Base-by-base conservation (phyloP, 225 moss, liverwort and hornwort species). In the Antitrichia curtipendula region DNA sequence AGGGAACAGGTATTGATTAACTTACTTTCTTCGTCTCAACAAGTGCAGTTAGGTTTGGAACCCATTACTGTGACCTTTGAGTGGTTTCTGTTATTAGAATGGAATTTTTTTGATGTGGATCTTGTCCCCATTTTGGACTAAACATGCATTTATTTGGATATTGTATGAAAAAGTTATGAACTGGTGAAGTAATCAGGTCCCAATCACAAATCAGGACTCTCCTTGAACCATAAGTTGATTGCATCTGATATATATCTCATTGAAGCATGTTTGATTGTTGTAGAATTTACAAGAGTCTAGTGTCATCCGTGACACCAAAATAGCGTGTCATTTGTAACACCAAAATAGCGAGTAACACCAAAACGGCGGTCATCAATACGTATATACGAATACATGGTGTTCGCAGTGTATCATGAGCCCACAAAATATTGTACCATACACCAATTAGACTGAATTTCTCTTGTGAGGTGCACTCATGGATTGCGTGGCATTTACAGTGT, bases 1-100 rank as follows among this genome's bases (percentile, higher is more conserved):
- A 38, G 97, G 98, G 38, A 99, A 99, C 88, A 99, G 97, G 97
- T 97, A 65, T 21, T 40, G 56, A 59, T 72, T n/a, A n/a, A n/a
- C n/a, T n/a, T 28, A 20, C 21, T 29, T 57, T 76, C 34, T 24
- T 58, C 36, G 27, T 43, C 18, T 45, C 34, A 73, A 50, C 75
- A 49, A 80, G 32, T 50, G 65, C 49, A 40, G 19, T 75, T 34
- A 71, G 45, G 59, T 36, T 45, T 43, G 36, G 34, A 72, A 84
- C 11, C 34, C 17, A 84, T 84, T 58, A 45, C 58, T 41, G 58
- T 31, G 45, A 12, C 58, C 23, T 23, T 58, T 36, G 59, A 36
- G 59, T 36, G 59, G 27, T 36, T 59, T 59, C 84, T 36, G 34
- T 45, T 45, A 24, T 47, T 72, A 27, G 25, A 58, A 34, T 72